These are phyloP conservation scores for Yamadazyma scolyti DNA, from an alignment of 805 yeast genomes.

Conservation along the genomic window DNA sequence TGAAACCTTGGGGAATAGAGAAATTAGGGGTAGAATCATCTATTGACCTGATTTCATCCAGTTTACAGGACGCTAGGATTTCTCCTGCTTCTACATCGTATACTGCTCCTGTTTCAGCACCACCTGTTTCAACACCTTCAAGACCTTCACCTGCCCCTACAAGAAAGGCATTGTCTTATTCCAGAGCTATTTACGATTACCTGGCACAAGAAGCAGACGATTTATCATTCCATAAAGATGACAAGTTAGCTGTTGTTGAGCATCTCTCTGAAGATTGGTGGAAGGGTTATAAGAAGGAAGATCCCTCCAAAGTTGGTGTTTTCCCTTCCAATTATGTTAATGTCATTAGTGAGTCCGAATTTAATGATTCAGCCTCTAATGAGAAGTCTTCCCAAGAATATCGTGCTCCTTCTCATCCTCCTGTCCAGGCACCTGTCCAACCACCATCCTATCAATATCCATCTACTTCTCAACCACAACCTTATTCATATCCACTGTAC, in stretches of 20 bases:
- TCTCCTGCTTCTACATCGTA: too few species aligned
- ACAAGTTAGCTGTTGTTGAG: constrained; percentile 64
- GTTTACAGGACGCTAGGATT: constrained; percentile 1
- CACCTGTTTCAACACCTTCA: constrained; percentile 1
- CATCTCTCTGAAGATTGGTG: constrained; percentile 87
- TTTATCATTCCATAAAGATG: constrained; percentile 61
- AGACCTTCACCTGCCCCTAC: constrained; percentile 17
- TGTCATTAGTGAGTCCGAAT: constrained; percentile 32
- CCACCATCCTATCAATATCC: constrained; percentile 12
- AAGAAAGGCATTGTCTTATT: constrained; percentile 30
- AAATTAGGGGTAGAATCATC: constrained; percentile 13
- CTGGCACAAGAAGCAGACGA: constrained; percentile 75
- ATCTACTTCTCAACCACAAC: constrained; percentile 16
- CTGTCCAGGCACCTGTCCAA: constrained; percentile 2
- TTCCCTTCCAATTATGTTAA: constrained; percentile 87
- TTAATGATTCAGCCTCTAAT: constrained; percentile 8
- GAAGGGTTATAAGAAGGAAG: constrained; percentile 56
- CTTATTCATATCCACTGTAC: constrained; percentile 6
- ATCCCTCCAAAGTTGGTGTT: constrained; percentile 58
- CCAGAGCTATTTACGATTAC: constrained; percentile 74
- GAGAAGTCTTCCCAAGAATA: constrained; percentile 2
- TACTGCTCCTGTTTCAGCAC: not conserved
- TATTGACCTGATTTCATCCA: constrained; percentile 7
- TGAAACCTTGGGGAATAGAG: constrained; percentile 44
- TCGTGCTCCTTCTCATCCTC: not conserved